Evolutionary conservation across 805 yeast genomes (phyloP), one percentile per base, ranked within the genome.

Genomic region (Teunomyces atbi): DNA sequence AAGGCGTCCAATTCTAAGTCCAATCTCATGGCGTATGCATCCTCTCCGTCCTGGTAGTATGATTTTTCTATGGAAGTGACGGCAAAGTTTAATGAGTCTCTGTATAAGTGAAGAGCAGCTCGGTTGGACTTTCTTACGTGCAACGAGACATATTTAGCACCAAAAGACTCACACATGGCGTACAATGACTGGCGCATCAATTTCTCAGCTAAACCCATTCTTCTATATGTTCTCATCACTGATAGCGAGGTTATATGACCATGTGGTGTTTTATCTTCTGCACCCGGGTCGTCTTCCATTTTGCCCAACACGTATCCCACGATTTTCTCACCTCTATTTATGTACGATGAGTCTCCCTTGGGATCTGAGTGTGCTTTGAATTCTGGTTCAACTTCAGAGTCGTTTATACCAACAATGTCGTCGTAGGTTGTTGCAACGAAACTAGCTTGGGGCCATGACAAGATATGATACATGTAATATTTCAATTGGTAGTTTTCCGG

Each of bases 381-480:
- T 27, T 51, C 47, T 19, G 62, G 39, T 52, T 39, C 64, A 57
- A 20, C 58, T 16, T 35, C 59, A 3, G 53, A 55, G 8, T 75
- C 80, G 34, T 47, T 52, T 20, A 53, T 58, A 19, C 55, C 62
- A 10, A 48, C 43, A 33, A 58, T 52, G 20, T 61, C 66, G 52
- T 80, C 86, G 21, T 84, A 80, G 1, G 94, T 84, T 1, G 92
- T 85, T 13, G 99, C 99, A 30, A 94, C 98, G 71, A 84, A 94
- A 34, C 96, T 88, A 11, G 96, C 95, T 64, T 92, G 96, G 1
- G 99, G 99, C 99, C 99, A 94, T 30, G 97, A 84, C 43, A 92
- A 71, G 6, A 89, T 78, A 67, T 94, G 99, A 67, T 94, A 94
- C 77, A 94, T 79, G 69, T 94, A 94, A 69, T 90, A 94, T 65